Percentiles rank a stretch among this genome's conserved stretches.
Evolutionary conservation across 805 yeast species (phyloP).

Genomic region (Metschnikowia proteae): DNA sequence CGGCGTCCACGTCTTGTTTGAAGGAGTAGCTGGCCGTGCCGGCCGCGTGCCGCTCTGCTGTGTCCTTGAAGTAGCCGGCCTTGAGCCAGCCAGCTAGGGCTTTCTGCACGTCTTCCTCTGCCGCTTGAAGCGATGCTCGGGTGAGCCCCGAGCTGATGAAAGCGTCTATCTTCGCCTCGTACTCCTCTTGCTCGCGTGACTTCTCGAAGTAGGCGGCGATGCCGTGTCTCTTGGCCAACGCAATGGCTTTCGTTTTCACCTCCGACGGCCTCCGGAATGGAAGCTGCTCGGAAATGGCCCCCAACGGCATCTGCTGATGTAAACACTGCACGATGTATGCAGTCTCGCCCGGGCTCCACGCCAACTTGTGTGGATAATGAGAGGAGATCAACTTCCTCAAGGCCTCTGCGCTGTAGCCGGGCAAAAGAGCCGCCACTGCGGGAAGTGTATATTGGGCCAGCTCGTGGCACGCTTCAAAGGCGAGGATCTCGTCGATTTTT

Average conservation of each 20-base stretch:
- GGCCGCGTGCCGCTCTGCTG: background rate
- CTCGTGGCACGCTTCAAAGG: constrained; percentile 15
- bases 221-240: constrained; percentile 5
- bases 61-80: background rate
- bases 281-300: constrained; percentile 5
- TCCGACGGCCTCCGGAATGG: constrained; percentile 13
- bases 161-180: constrained; percentile 8
- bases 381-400: constrained; percentile 7
- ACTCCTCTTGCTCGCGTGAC: constrained; percentile 7
- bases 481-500: constrained; percentile 10
- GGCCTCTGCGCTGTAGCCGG: constrained; percentile 8
- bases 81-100: background rate
- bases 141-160: constrained; percentile 21
- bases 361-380: constrained; percentile 13
- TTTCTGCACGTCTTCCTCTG: constrained; percentile 12
- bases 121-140: constrained; percentile 12
- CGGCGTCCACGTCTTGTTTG: constrained; percentile 10
- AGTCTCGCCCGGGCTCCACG: constrained; percentile 13
- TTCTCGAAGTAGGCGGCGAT: background rate
- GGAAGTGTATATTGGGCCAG: constrained; percentile 4
- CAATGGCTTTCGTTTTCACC: constrained; percentile 7
- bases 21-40: background rate
- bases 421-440: constrained; percentile 9
- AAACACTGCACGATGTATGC: constrained; percentile 9
- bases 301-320: constrained; percentile 5